Base-by-base conservation (phyloP, 2,329 filamentous ascomycete genomes). In the Harringtonia lauricola region DNA sequence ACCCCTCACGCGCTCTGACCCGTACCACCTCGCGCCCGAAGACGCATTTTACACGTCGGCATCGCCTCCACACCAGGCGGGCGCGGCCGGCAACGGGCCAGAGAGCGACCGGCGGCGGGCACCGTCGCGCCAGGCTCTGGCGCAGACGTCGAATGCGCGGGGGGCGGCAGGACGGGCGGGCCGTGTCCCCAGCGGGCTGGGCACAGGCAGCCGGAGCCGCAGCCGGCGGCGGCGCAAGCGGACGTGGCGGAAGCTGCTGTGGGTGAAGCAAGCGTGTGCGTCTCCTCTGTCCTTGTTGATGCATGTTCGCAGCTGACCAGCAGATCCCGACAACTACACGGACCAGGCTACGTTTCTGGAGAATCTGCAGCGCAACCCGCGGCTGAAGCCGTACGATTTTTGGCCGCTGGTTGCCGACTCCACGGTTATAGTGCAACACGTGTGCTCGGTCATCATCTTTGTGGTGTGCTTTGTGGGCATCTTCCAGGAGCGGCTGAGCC, bases 321-420 rank as follows among this genome's bases (percentile, higher is more conserved):
- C 53, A 89, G 86, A 94, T 59, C 89, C 92, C n/a, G 92, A 98
- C 62, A 98, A 98, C 62, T 96, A 96, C 60, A 96, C 92, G 34
- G 92, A 98, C 59, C 88, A 92, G 59, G 86, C 86, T 47, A 96
- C 92, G 2, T 98, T 98, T 56, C 81, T 98, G 52, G 90, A 95
- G 58, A 88, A 94, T 55, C 77, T 98, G 17, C 90, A 98, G 62
- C 79, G 89, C 39, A 98, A 98, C 60, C 90, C 90, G 5, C 81
- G 89, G 34, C 75, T 96, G 42, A 83, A 92, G 52, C 90, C 90
- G 0, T 98, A 98, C 62, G 89, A 96, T 57, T 98, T 98, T 64
- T 98, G 92, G 90, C 87, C 89, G 9, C 72, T 98, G 29, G 88
- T 96, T 41, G 86, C 87, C 45, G 90, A 96, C 61, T 90, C 86